Conservation (phyloP, 78 protist species). For the Emiliania huxleyi region DNA sequence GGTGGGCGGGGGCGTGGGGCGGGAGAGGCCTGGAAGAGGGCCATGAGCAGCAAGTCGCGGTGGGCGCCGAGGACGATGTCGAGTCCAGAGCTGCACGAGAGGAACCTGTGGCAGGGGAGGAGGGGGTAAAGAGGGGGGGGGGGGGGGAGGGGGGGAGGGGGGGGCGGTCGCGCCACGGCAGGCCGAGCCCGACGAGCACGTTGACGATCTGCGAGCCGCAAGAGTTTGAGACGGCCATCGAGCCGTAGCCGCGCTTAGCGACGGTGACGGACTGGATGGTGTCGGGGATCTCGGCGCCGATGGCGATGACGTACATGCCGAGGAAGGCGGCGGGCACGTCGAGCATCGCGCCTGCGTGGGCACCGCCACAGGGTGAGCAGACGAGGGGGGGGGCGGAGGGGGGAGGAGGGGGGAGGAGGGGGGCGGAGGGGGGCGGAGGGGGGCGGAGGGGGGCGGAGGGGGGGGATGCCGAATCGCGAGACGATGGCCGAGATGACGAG, state of each 20-base stretch:
- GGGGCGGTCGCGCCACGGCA: too few species aligned
- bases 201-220: constrained; percentile 39
- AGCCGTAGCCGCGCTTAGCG: constrained; percentile 39
- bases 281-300: constrained; percentile 48
- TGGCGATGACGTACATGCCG: constrained; percentile 26
- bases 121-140: too few species aligned
- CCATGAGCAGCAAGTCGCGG: not conserved
- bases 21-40: not conserved
- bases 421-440: too few species aligned
- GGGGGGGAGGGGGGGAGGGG: too few species aligned
- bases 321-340: not conserved
- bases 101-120: too few species aligned
- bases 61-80: not conserved
- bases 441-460: too few species aligned
- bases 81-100: not conserved
- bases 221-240: constrained; percentile 47
- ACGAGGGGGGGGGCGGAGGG: too few species aligned
- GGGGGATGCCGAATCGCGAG: constrained; percentile 1
- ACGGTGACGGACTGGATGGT: constrained; percentile 34
- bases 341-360: too few species aligned
- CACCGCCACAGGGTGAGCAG: too few species aligned
- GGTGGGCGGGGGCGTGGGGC: too few species aligned
- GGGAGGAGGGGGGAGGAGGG: too few species aligned
- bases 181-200: constrained; percentile 41
- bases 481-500: constrained; percentile 3